Conservation (phyloP, 495 filamentous ascomycete species). For the Bathelium albidoporum region DNA sequence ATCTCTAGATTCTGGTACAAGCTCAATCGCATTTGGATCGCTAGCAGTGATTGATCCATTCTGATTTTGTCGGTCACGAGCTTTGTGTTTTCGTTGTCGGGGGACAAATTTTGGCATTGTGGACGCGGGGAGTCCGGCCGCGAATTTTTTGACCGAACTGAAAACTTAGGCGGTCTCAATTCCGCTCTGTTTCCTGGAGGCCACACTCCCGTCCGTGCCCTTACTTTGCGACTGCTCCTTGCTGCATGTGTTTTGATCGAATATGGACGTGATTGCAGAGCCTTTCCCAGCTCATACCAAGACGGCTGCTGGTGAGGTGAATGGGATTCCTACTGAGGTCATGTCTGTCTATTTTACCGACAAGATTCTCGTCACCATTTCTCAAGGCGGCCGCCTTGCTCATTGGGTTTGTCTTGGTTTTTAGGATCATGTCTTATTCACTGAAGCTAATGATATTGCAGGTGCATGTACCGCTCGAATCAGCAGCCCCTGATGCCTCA, state of each 20-base stretch:
- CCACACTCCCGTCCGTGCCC: too few relatives aligned
- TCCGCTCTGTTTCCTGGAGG: background rate
- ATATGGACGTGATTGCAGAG: background rate
- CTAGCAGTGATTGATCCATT: slow-evolving; percentile 32
- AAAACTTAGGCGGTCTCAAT: background rate
- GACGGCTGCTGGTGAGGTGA: slow-evolving; percentile 50
- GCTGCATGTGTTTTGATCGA: too few relatives aligned
- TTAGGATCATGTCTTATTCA: background rate
- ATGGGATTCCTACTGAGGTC: slow-evolving; percentile 61
- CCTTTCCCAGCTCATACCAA: slow-evolving; percentile 72
- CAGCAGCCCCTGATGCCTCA: slow-evolving; percentile 40
- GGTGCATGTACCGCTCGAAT: slow-evolving; percentile 80
- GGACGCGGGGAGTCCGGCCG: background rate
- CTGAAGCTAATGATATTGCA: slow-evolving; percentile 28
- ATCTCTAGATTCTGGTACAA: slow-evolving; percentile 53
- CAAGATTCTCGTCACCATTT: slow-evolving; percentile 84
- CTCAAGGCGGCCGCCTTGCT: slow-evolving; percentile 71
- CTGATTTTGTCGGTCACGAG: slow-evolving; percentile 44
- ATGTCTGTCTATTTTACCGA: slow-evolving; percentile 68
- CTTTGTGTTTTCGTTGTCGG: slow-evolving; percentile 70
- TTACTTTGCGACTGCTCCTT: too few relatives aligned
- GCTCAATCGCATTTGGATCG: slow-evolving; percentile 64
- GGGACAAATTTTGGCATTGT: slow-evolving; percentile 69
- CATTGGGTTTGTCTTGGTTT: slow-evolving; percentile 61
- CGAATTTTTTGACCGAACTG: slow-evolving; percentile 18